Base-by-base conservation (phyloP, 352 stramenopile genomes). In the Phytophthora citrophthora region DNA sequence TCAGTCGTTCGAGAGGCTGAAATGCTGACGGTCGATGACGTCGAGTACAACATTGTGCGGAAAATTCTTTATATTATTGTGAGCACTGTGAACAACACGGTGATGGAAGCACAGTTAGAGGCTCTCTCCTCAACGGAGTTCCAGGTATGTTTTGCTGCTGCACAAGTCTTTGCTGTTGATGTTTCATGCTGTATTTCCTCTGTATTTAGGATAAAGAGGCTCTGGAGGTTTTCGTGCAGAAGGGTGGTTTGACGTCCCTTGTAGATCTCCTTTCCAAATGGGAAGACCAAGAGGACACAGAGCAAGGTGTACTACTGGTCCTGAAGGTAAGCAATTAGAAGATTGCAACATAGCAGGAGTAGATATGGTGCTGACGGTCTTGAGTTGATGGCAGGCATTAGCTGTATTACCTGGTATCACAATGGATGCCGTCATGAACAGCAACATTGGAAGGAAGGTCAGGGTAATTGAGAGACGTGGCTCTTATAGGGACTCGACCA, bases 1-100 rank as follows among this genome's bases (percentile, higher is more conserved):
- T 48, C 52, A 54, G 54, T 44, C 5, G 41, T 68, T 61, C 44
- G 10, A 47, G 58, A 77, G 50, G 29, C 45, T 27, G 65, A 74
- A 10, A 78, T 72, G 59, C 34, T 46, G 32, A 10, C 34, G 36
- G 45, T 65, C 9, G 55, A 69, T 32, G 50, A 71, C 5, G 50
- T 70, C n/a, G 80, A 76, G 27, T 74, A 78, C 57, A 79, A 80
- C 47, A 80, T 81, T n/a, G 59, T 86, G 18, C 84, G 84, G 5
- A 81, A 76, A 38, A 72, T 82, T 41, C 57, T 91, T n/a, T 89
- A 68, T 60, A 61, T 90, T 6, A 56, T 89, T 51, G 60, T 83
- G 11, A 90, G 79, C 29, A 85, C 74, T 16, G 60, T 73, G 24
- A 65, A 64, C 24, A 59, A 70, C 24, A 29, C 59, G 5, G 34